phyloP scores from a whole-genome alignment of 1,139 yeast species.

The Casaregolazyma suthepensis region DNA sequence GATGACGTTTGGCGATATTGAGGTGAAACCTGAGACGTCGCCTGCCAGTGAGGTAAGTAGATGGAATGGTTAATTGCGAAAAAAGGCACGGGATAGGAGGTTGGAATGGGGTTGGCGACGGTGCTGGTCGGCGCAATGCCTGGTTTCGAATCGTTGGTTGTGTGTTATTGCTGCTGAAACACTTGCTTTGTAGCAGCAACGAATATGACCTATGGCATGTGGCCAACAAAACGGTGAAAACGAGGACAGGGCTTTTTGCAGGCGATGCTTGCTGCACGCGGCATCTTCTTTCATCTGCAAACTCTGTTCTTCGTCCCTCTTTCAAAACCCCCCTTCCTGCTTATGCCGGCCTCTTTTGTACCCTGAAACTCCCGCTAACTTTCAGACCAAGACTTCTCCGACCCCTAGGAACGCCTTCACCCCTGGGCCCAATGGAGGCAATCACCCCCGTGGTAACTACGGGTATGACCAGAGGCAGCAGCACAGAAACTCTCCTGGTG shows the following conservation, averaged over 20 bases:
- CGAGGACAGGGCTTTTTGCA: neutral
- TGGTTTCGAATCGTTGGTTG: neutral
- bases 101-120: neutral
- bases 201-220: neutral
- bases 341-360: neutral
- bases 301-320: neutral
- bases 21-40: conserved; percentile 14
- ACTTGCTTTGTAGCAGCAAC: neutral
- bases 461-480: conserved; percentile 6
- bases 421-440: neutral
- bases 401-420: neutral
- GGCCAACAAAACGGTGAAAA: neutral
- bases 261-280: neutral
- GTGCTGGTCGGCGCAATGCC: neutral
- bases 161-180: neutral
- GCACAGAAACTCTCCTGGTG: conserved; percentile 6
- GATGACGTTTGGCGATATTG: conserved; percentile 21
- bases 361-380: conserved; percentile 1
- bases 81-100: neutral
- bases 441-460: conserved; percentile 5
- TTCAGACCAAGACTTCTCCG: neutral
- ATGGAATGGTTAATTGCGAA: neutral
- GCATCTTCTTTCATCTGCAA: neutral
- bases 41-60: conserved; percentile 6
- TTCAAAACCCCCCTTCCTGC: neutral